Evolutionary conservation across 1,284 basidiomycete genomes (phyloP), one percentile per base, ranked within the genome.

Genomic region (Peniophora sp.): DNA sequence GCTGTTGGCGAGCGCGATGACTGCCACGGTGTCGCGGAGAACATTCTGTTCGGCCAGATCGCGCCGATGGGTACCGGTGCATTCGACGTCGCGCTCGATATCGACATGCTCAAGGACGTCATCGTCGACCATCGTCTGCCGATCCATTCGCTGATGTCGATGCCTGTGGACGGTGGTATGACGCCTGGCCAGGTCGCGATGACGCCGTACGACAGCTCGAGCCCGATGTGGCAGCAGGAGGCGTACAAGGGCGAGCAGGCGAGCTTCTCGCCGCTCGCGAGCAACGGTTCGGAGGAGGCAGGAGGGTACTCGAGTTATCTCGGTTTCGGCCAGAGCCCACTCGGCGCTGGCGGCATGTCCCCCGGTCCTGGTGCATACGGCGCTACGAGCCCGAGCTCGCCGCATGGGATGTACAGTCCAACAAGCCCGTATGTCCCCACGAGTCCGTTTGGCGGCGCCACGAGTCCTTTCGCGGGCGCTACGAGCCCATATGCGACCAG

Each of bases 101-200:
- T 98, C 59, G 91, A 96, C 59, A 97, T 98, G 93, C 78, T 99
- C 61, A 97, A 98, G 77, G 96, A 99, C 57, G 96, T 97, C 47
- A 95, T 99, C 52, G 91, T 98, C 51, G 97, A 99, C 67, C 92
- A 96, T 63, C 88, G 93, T 43, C 73, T 97, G 52, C 95, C 95
- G 0, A 85, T 93, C 32, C 88, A 92, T 62, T 85, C 83, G 45
- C 87, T 92, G 84, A 73, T 92, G 55, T 83, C 83, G 15, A 83
- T 82, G 23, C 86, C 85, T 57, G 78, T 83, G 10, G 88, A 90
- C 50, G 92, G 91, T 14, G 91, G 87, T 10, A 92, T 93, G 83
- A 97, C 94, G 0, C 94, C 93, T 3, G 92, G 91, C 47, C 84
- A 89, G 62, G 80, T 89, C 47, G 80, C 85, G 12, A 94, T 96